Base-by-base conservation (phyloP, 1,139 yeast species). In the Yamadazyma sp. region DNA sequence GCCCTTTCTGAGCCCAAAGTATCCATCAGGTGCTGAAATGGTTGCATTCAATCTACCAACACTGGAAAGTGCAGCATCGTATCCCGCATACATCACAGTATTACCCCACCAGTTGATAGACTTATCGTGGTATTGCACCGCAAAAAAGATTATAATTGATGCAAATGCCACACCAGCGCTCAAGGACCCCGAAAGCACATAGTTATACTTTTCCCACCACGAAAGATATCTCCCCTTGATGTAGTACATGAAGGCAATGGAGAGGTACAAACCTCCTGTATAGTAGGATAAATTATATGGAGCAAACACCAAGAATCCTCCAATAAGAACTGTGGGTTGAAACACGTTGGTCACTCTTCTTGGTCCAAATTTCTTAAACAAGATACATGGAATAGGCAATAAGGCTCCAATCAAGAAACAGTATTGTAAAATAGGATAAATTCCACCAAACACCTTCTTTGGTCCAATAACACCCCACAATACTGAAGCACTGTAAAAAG, bases 381-480 rank as follows among this genome's bases (percentile, higher is more conserved):
- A 61, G 33, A 66, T 60, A 56, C 66, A 74, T 40, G 53, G 66
- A 47, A 58, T 51, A 2, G 77, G 78, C 13, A 70, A 48, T 3
- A 72, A 46, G 20, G 71, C 72, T 1, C 84, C 83, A 39, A 78
- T 67, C 39, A 77, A 60, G 67, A 79, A 78, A 43, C 76, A 67
- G 58, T 59, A 73, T 50, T 66, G 62, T 54, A 75, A 53, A 27
- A 61, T 51, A 18, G 80, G 79, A 46, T 75, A 74, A 20, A 72
- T 49, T 1, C 67, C 68, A 18, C 57, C 56, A 50, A 81, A 79
- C 6, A 80, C 74, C 35, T 73, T 67, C 51, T 70, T 68, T 18
- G 88, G 87, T 6, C 87, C 87, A 52, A 82, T 76, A 25, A 75
- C 80, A 46, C 86, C 86, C 86, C 86, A 81, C 28, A 78, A 62